Evolutionary conservation across 2,329 filamentous ascomycete species (phyloP).

Genomic region (Ophiostoma quercus): DNA sequence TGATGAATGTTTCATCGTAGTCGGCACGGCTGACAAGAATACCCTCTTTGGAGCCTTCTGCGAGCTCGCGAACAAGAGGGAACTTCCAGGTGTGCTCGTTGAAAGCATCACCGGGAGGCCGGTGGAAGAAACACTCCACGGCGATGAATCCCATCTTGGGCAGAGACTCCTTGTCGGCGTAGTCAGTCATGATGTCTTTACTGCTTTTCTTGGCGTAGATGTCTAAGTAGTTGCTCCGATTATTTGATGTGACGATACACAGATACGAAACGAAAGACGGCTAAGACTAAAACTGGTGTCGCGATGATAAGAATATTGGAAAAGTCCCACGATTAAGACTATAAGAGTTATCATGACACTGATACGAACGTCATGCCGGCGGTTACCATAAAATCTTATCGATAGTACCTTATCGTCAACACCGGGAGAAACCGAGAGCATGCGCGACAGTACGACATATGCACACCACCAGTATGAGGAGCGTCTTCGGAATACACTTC

Average conservation of each 20-base stretch:
- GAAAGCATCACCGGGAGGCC: constrained; percentile 6
- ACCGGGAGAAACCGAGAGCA: neutral
- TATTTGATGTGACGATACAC: too few relatives aligned
- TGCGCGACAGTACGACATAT: neutral
- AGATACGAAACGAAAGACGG: too few relatives aligned
- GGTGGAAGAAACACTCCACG: constrained; percentile 12
- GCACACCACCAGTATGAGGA: too few relatives aligned
- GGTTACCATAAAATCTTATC: neutral
- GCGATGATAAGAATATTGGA: too few relatives aligned
- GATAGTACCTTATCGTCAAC: neutral
- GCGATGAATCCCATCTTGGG: constrained; percentile 14
- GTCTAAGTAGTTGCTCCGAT: too few relatives aligned
- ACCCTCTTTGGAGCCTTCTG: neutral
- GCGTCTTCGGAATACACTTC: neutral
- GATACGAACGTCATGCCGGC: neutral
- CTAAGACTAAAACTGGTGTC: too few relatives aligned
- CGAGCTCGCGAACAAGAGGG: neutral
- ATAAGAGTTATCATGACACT: neutral
- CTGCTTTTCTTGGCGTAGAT: too few relatives aligned
- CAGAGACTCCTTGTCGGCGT: neutral
- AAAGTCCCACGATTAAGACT: neutral
- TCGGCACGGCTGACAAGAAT: constrained; percentile 1
- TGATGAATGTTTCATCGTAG: constrained; percentile 8
- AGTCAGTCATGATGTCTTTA: neutral
- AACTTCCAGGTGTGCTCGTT: constrained; percentile 14